phyloP scores from a whole-genome alignment of 208 protist species.

The Spongospora subterranea region DNA sequence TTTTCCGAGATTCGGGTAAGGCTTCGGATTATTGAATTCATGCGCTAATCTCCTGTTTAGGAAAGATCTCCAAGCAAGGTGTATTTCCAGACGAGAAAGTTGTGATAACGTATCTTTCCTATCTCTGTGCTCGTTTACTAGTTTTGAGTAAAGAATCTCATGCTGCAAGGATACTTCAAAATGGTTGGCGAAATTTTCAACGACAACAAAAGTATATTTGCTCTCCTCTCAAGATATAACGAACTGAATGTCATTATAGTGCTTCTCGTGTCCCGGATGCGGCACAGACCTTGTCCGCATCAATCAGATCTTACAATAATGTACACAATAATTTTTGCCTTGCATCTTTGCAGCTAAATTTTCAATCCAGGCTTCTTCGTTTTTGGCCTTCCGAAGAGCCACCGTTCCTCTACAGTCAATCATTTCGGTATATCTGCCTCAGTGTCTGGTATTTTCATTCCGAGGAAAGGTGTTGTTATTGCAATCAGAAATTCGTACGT shows the following conservation, averaged over 20 bases:
- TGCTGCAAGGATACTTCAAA: conserved; percentile 10
- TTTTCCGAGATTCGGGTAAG: not conserved
- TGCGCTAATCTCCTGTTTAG: not conserved
- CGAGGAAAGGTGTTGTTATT: no score
- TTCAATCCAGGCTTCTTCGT: no score
- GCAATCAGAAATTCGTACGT: no score
- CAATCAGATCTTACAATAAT: not conserved
- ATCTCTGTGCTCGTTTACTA: not conserved
- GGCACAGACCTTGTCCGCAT: not conserved
- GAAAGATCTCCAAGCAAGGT: not conserved
- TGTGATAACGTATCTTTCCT: not conserved
- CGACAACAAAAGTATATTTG: not conserved
- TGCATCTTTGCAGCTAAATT: no score
- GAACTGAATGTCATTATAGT: not conserved
- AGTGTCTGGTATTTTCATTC: no score
- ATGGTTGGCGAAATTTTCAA: not conserved
- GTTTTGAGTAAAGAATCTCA: conserved; percentile 32
- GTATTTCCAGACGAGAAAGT: conserved; percentile 9
- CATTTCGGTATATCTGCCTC: no score
- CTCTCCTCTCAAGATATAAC: not conserved
- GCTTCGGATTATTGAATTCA: not conserved
- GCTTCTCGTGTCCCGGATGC: not conserved
- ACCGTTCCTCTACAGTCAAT: no score
- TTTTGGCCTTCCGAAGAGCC: no score
- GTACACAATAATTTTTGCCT: no score